phyloP scores from a whole-genome alignment of 2,329 filamentous ascomycete genomes.

The Hortaea werneckii region DNA sequence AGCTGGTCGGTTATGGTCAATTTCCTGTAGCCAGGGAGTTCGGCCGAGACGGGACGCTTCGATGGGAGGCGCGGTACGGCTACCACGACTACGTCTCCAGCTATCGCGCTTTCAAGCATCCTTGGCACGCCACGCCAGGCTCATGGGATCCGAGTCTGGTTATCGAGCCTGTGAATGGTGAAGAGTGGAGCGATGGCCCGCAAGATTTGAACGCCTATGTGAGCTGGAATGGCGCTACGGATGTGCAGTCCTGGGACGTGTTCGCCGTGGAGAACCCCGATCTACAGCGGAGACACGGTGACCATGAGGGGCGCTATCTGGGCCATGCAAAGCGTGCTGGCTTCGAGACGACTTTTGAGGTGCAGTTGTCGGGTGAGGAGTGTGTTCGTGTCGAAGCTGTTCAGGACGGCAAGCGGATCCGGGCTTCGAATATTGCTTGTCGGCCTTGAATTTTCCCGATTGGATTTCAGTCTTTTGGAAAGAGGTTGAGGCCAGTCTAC shows the following conservation, averaged over 20 bases:
- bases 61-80: conserved; percentile 12
- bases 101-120: conserved; percentile 16
- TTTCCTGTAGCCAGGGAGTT: conserved; percentile 14
- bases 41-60: conserved; percentile 6
- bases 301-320: neutral
- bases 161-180: neutral
- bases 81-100: conserved; percentile 8
- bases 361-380: conserved; percentile 3
- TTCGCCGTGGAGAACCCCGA: neutral
- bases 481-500: too few species aligned
- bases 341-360: conserved; percentile 13
- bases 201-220: conserved; percentile 8
- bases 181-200: neutral
- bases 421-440: too few species aligned
- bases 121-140: conserved; percentile 14
- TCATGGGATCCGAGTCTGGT: conserved; percentile 1
- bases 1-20: conserved; percentile 13
- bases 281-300: neutral
- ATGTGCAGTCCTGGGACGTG: conserved; percentile 14
- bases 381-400: conserved; percentile 14
- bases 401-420: neutral
- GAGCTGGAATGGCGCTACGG: conserved; percentile 20
- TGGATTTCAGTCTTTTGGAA: too few species aligned
- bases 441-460: too few species aligned
- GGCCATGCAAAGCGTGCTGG: conserved; percentile 5